These are phyloP conservation scores for Trichoderma afroharzianum DNA, from an alignment of 2,329 filamentous ascomycete genomes.

Conservation along the genomic window DNA sequence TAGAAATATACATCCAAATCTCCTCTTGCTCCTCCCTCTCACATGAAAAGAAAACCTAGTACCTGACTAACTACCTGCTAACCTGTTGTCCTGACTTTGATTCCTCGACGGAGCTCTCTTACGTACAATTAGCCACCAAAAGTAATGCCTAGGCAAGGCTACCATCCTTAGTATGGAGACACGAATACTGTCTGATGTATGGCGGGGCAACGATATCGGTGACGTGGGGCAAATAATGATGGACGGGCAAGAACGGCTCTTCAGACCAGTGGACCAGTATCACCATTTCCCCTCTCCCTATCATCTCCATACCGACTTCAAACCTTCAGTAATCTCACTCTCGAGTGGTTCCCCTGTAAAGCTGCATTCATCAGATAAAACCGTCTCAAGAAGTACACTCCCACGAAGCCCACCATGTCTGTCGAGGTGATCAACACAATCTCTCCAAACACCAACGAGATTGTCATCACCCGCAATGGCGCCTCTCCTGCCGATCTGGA, in stretches of 20 bases:
- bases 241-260: conserved; percentile 8
- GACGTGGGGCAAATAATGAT: conserved; percentile 16
- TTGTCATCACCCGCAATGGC: conserved; percentile 75
- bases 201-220: conserved; percentile 18
- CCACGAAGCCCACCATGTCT: conserved; percentile 48
- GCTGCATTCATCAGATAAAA: not conserved
- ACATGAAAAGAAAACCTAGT: not conserved
- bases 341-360: not conserved
- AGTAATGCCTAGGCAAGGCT: not conserved
- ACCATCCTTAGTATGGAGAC: not conserved
- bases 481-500: conserved; percentile 67
- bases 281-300: conserved; percentile 7
- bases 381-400: not conserved
- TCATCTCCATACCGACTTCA: not conserved
- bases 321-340: not conserved
- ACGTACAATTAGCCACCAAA: not conserved
- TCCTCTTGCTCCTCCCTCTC: too few relatives aligned
- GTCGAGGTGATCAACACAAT: conserved; percentile 70
- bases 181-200: not conserved
- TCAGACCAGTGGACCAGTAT: not conserved
- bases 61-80: not conserved
- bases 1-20: not conserved
- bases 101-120: not conserved
- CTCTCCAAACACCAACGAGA: conserved; percentile 83
- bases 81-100: not conserved